Base-by-base conservation (phyloP, 495 filamentous ascomycete genomes). In the Aspergillus homomorphus region DNA sequence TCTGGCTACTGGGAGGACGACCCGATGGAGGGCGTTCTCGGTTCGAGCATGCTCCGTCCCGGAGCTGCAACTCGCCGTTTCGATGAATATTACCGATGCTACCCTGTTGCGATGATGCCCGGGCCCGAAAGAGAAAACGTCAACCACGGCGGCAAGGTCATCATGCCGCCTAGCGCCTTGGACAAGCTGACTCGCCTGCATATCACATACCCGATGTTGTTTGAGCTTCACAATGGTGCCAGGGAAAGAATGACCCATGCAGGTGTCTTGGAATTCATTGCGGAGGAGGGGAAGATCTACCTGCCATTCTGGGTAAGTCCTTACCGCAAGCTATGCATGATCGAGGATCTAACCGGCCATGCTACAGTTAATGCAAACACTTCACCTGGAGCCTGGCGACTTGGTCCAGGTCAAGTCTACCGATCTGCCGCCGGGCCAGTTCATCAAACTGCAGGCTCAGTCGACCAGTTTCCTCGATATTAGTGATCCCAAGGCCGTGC, bases 71-170 rank as follows among this genome's bases (percentile, higher is more conserved):
- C 76, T 19, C 82, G 84, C 51, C 90, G 93, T 53, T 98, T 98
- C 76, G 92, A 98, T 74, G 95, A 97, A 73, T 96, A 94, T 72
- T 96, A 95, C 71, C 89, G 94, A 30, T 96, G 91, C 76, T 98
- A 98, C 66, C 95, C 94, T 19, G 80, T 95, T 58, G 85, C 87
- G 63, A 96, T 98, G 91, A 83, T 96, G 58, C 90, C 93, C n/a
- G 91, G 94, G 7, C 84, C 90, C 21, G 94, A 96, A 62, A 82
- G 93, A 68, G 89, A 91, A 54, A 86, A 90, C 53, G 86, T 95
- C 54, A 98, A 97, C 78, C 92, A 92, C 69, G 94, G 94, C 57
- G 94, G 92, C 74, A 98, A 98, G 77, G 92, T 98, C 63, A 88
- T 98, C 66, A 86, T 98, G 68, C 95, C 94, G 16, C 90, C 95